Conservation (phyloP, 331 rosid genomes). For the Quercus phellos region DNA sequence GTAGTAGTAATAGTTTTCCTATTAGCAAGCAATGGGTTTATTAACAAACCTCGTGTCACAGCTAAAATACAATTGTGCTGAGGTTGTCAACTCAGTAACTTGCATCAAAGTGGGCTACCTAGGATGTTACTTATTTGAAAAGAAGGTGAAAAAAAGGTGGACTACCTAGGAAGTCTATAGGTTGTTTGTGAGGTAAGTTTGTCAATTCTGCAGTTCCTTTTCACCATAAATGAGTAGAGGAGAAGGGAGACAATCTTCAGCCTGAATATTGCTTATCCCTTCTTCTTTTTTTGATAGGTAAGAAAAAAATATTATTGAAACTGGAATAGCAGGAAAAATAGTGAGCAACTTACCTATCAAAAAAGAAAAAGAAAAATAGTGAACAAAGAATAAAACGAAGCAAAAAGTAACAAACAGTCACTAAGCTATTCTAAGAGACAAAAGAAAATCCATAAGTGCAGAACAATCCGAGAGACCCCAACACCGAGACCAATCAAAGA, state of each 20-base stretch:
- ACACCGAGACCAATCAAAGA: too few relatives aligned
- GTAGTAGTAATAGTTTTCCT: neutral
- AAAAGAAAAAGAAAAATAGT: too few relatives aligned
- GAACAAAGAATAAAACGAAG: too few relatives aligned
- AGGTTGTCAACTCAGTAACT: neutral
- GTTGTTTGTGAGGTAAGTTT: neutral
- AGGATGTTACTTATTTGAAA: neutral
- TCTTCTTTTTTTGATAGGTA: too few relatives aligned
- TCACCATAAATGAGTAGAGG: neutral
- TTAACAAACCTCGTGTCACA: neutral
- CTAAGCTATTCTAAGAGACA: too few relatives aligned
- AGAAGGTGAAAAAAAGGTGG: neutral
- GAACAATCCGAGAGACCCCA: too few relatives aligned
- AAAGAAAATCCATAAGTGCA: too few relatives aligned
- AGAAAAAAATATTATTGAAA: too few relatives aligned
- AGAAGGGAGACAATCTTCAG: neutral
- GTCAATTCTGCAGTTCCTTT: neutral
- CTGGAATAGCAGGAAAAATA: too few relatives aligned
- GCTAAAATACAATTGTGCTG: neutral
- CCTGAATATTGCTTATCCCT: neutral
- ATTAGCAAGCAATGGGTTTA: neutral
- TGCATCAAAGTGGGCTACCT: neutral
- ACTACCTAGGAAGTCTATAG: neutral
- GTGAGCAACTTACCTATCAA: too few relatives aligned
- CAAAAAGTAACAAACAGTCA: too few relatives aligned